A percentile compares a stretch with the other conserved stretches of the same genome.
These are phyloP conservation scores for Nakazawaea holstii DNA, from an alignment of 805 yeast genomes.

Conservation along the genomic window DNA sequence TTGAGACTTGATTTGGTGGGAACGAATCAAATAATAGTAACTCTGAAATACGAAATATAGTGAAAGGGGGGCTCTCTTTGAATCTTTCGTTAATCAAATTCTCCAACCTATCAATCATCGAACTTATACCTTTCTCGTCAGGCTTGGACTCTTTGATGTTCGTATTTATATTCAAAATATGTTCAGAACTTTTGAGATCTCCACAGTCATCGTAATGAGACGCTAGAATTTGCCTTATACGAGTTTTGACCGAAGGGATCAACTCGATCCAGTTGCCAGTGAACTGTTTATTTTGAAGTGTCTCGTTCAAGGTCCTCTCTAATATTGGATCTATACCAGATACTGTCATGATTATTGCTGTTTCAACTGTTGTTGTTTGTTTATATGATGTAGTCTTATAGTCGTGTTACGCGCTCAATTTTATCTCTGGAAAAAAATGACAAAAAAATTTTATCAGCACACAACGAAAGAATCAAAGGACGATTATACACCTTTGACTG, in stretches of 20 bases:
- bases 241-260: background rate
- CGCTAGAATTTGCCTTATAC: constrained; percentile 3
- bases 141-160: background rate
- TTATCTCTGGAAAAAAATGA: background rate
- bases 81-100: background rate
- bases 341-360: background rate
- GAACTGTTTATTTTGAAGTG: background rate
- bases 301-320: background rate
- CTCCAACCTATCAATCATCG: background rate
- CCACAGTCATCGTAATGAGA: constrained; percentile 1
- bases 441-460: background rate
- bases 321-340: constrained; percentile 7
- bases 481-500: background rate
- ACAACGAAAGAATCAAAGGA: background rate
- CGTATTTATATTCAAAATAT: constrained; percentile 9
- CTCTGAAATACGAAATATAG: constrained; percentile 8
- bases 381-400: background rate
- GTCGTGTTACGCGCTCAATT: background rate
- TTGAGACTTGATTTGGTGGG: background rate
- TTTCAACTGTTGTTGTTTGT: background rate
- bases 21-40: constrained; percentile 3
- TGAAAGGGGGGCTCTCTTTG: constrained; percentile 9
- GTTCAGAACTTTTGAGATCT: background rate
- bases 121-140: constrained; percentile 1
- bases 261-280: background rate